These are phyloP conservation scores for Malus orientalis DNA, from an alignment of 306 rosid genomes.

Conservation along the genomic window DNA sequence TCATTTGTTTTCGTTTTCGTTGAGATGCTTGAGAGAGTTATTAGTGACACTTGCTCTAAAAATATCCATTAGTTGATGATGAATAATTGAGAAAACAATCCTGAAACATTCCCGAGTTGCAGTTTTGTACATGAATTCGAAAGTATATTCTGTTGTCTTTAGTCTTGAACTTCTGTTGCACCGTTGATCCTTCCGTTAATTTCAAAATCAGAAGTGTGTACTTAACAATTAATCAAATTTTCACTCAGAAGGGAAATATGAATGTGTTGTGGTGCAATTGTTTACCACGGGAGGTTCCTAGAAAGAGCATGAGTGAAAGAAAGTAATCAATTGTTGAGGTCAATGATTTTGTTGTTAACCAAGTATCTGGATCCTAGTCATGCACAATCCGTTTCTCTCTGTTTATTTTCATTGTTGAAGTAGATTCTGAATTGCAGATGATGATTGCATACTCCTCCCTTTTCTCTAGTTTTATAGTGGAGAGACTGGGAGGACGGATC, in stretches of 20 bases:
- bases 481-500: slow-evolving; percentile 44
- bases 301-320: neutral
- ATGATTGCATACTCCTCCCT: slow-evolving; percentile 53
- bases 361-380: neutral
- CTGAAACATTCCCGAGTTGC: neutral
- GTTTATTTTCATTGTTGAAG: neutral
- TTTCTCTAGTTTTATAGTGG: slow-evolving; percentile 47
- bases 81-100: too few relatives aligned
- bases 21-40: neutral
- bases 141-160: neutral
- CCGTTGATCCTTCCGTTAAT: neutral
- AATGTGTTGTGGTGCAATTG: too few relatives aligned
- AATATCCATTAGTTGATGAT: too few relatives aligned
- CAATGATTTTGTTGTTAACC: neutral
- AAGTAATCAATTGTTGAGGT: neutral
- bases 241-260: neutral
- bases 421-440: slow-evolving; percentile 42
- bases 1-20: neutral
- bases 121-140: neutral
- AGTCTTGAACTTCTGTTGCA: neutral
- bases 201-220: neutral
- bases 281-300: too few relatives aligned
- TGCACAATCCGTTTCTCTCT: neutral
- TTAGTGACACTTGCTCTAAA: too few relatives aligned
- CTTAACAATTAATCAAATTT: neutral